A percentile compares a stretch with the other conserved stretches of the same genome.
These are phyloP conservation scores for Ceratocystis lukuohia DNA, from an alignment of 2,329 filamentous ascomycete species.

Conservation along the genomic window DNA sequence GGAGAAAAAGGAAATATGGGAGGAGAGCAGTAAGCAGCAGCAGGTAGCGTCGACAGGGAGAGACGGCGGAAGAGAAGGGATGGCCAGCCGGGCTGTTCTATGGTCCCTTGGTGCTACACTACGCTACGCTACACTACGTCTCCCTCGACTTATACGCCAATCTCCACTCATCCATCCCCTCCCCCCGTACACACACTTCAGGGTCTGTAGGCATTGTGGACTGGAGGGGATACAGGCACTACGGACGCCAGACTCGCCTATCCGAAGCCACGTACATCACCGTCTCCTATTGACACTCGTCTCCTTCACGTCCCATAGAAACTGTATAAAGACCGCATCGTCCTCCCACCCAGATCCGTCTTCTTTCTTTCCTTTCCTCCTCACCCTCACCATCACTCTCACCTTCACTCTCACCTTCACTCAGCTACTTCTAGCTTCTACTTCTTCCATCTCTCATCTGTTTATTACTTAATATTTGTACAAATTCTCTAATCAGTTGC, in stretches of 20 bases:
- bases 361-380: constrained; percentile 12
- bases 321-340: constrained; percentile 16
- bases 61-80: background rate
- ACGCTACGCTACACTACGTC: background rate
- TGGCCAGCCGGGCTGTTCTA: background rate
- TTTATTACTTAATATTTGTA: background rate
- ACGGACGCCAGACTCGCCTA: background rate
- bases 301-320: background rate
- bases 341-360: background rate
- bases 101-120: background rate
- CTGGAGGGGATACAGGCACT: background rate
- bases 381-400: constrained; percentile 17
- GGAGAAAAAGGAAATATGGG: background rate
- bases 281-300: background rate
- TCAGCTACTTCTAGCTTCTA: constrained; percentile 13
- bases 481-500: background rate
- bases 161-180: background rate
- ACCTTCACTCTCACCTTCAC: constrained; percentile 11
- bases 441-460: background rate
- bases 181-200: background rate
- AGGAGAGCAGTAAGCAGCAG: background rate
- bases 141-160: constrained; percentile 1
- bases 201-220: background rate
- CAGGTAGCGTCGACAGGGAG: background rate
- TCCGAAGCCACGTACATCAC: background rate